A percentile compares a stretch with the other conserved stretches of the same genome.
These are phyloP conservation scores for Neurospora terricola DNA, from an alignment of 495 filamentous ascomycete species.

Conservation along the genomic window DNA sequence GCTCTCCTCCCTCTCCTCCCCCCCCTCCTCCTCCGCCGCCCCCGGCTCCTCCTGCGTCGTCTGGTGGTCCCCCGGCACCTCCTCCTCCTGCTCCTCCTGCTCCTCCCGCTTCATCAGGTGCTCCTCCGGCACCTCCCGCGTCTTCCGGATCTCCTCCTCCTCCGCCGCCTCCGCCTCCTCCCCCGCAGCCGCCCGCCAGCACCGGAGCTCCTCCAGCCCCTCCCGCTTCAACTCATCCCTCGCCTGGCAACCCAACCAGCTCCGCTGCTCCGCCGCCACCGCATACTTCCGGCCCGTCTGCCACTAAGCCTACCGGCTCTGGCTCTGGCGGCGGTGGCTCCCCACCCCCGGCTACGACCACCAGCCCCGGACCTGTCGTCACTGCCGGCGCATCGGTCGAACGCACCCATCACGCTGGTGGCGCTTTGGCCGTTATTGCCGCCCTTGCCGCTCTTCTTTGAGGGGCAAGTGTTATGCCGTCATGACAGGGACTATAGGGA, in stretches of 20 bases:
- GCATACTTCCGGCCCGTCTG: constrained; percentile 5
- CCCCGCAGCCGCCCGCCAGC: background rate
- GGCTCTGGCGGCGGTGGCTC: constrained; percentile 6
- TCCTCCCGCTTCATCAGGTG: constrained; percentile 5
- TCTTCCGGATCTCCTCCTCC: background rate
- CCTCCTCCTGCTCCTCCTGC: constrained; percentile 11
- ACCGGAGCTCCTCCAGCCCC: background rate
- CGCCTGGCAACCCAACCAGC: constrained; percentile 6
- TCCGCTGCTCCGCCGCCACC: constrained; percentile 7
- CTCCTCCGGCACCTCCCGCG: background rate
- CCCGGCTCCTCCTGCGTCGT: constrained; percentile 11
- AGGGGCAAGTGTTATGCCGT: background rate
- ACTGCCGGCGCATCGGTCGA: constrained; percentile 22
- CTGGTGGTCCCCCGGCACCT: constrained; percentile 2
- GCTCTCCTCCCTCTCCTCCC: constrained; percentile 2
- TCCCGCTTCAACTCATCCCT: constrained; percentile 8
- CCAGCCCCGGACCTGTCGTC: constrained; percentile 10
- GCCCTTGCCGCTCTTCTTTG: constrained; percentile 23
- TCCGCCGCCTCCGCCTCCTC: background rate
- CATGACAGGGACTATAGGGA: background rate
- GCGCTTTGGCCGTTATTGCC: constrained; percentile 24
- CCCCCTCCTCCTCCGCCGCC: constrained; percentile 3
- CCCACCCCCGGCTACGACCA: constrained; percentile 4
- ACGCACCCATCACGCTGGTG: constrained; percentile 15
- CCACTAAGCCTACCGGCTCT: constrained; percentile 1